Base-by-base conservation (phyloP, 2,329 filamentous ascomycete genomes). In the Epichloe uncinata region DNA sequence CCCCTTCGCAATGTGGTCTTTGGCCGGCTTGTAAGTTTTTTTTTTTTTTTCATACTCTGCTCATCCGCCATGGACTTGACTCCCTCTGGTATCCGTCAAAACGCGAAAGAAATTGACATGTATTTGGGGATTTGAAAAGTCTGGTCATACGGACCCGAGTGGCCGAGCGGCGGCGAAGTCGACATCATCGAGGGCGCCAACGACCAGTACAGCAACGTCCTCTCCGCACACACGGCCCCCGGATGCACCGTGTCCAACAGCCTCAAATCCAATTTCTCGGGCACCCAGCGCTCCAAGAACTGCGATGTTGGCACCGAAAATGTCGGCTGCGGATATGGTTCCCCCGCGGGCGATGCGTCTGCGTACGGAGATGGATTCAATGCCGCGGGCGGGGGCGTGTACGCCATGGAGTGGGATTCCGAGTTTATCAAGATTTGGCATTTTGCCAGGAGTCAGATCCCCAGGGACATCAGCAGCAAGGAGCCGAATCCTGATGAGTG, bases 131-230 rank as follows among this genome's bases (percentile, higher is more conserved):
- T 12, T 22, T 4, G 33, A 26, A 48, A 6, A 73, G 72, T 76
- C 59, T 78, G 75, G 75, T 62, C 72, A n/a, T 74, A 74, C 48
- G 74, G 73, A 16, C 56, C 60, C 1, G 62, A 75, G 55, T 86
- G 82, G 83, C 84, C 82, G 0, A 60, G 61, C 4, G 70, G 71
- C 36, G 83, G 82, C 52, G 83, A 86, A 60, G 69, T 87, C 50
- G 81, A 85, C 58, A 82, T 87, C 51, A 79, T 87, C 51, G 82
- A 87, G 63, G 82, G 82, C 20, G 80, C 81, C 52, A 84, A 85
- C 63, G 69, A 70, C 13, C 74, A 75, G n/a, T 66, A 73, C 20
- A 68, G 66, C 42, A 82, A 86, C 62, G 63, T 74, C 43, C 74
- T 86, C 63, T 78, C 81, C 33, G 70, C 83, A 36, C 79, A 84